Evolutionary conservation across 1,284 basidiomycete species (phyloP).

Genomic region (Rhizoctonia solani): DNA sequence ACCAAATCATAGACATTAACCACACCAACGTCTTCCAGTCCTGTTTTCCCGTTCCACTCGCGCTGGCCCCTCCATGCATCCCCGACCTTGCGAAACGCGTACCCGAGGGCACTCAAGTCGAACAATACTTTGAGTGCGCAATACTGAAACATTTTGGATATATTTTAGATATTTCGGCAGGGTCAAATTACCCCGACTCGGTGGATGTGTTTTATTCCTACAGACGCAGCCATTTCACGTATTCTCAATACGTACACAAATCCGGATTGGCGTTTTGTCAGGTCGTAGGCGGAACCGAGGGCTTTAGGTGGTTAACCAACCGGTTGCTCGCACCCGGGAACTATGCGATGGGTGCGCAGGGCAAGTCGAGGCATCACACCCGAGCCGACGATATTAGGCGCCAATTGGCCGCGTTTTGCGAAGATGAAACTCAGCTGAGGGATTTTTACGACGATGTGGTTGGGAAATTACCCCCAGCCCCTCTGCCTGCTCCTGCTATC

Average conservation of each 20-base stretch:
- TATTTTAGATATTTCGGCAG: conserved; percentile 85
- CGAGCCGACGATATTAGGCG: conserved; percentile 30
- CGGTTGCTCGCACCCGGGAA: conserved; percentile 51
- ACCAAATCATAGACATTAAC: conserved; percentile 81
- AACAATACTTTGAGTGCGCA: conserved; percentile 80
- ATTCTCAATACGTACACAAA: conserved; percentile 88
- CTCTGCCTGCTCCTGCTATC: neutral
- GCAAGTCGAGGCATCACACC: conserved; percentile 32
- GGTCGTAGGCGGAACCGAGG: conserved; percentile 74
- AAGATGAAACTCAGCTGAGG: conserved; percentile 28
- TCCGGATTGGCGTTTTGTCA: conserved; percentile 87
- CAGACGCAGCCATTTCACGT: conserved; percentile 69
- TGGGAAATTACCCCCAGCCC: conserved; percentile 23
- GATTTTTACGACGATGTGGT: conserved; percentile 38
- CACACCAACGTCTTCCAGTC: conserved; percentile 87
- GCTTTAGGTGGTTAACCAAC: conserved; percentile 88
- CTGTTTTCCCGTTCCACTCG: conserved; percentile 79
- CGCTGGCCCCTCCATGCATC: conserved; percentile 68
- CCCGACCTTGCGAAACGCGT: conserved; percentile 69
- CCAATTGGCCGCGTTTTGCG: conserved; percentile 37
- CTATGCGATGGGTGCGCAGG: conserved; percentile 30
- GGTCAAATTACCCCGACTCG: conserved; percentile 71
- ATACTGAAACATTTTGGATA: conserved; percentile 78
- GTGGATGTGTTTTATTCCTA: conserved; percentile 91
- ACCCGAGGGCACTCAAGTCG: conserved; percentile 63